These are phyloP conservation scores for Petrea volubilis DNA, from an alignment of 257 asterid species.

Conservation along the genomic window DNA sequence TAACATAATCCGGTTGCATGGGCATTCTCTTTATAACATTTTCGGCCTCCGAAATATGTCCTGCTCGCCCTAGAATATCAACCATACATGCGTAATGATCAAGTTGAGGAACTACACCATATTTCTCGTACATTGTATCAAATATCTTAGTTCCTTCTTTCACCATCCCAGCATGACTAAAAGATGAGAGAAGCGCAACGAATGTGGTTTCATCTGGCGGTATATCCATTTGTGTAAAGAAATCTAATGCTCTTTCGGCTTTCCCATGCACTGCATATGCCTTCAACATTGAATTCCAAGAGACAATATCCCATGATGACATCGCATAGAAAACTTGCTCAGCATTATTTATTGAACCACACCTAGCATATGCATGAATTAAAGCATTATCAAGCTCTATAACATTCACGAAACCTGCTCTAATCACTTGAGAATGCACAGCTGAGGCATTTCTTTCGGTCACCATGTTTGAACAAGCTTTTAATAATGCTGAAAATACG, in stretches of 20 bases:
- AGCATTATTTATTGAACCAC: slow-evolving; percentile 64
- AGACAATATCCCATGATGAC: slow-evolving; percentile 53
- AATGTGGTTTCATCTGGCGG: slow-evolving; percentile 69
- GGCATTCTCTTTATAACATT: slow-evolving; percentile 36
- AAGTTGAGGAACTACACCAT: slow-evolving; percentile 70
- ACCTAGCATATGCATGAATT: slow-evolving; percentile 79
- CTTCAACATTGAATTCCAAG: slow-evolving; percentile 85
- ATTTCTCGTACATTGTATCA: slow-evolving; percentile 49
- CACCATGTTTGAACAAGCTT: slow-evolving; percentile 79
- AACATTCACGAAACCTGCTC: slow-evolving; percentile 43
- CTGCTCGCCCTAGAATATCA: slow-evolving; percentile 64
- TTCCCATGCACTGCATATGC: slow-evolving; percentile 83
- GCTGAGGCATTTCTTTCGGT: slow-evolving; percentile 55
- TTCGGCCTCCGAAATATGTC: slow-evolving; percentile 61
- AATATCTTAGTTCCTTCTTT: slow-evolving; percentile 62
- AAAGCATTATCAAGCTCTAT: slow-evolving; percentile 60
- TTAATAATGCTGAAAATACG: slow-evolving; percentile 55
- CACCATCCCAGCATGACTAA: slow-evolving; percentile 83
- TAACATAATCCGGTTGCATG: slow-evolving; percentile 68
- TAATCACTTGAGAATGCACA: slow-evolving; percentile 59
- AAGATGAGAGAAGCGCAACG: slow-evolving; percentile 73
- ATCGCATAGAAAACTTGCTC: slow-evolving; percentile 55
- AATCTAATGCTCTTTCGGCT: slow-evolving; percentile 49
- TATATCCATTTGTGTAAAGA: slow-evolving; percentile 58
- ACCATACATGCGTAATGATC: slow-evolving; percentile 89